These are phyloP conservation scores for Porcisia deanei DNA, from an alignment of 208 protist genomes.

Conservation along the genomic window DNA sequence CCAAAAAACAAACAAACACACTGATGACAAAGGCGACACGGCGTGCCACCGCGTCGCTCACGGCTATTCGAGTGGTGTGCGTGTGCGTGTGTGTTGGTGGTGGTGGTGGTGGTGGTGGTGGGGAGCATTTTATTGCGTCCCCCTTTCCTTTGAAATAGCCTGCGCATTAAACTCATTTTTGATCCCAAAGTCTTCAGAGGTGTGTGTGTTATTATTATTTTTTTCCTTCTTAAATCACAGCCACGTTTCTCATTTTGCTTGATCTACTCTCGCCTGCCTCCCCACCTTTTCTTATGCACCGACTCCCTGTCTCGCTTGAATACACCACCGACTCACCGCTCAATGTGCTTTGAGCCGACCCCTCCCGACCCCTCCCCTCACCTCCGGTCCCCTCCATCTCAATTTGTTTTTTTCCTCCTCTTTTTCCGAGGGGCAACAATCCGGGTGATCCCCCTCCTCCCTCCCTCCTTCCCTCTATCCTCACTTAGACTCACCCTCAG, in stretches of 20 bases:
- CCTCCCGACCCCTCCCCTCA: neutral
- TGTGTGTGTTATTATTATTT: too few relatives aligned
- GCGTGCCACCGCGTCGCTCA: neutral
- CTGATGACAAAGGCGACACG: neutral
- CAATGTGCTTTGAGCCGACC: neutral
- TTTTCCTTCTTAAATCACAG: neutral
- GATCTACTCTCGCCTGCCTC: neutral
- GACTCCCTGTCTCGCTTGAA: neutral
- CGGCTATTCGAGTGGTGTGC: neutral
- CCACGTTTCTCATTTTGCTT: too few relatives aligned
- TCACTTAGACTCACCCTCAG: neutral
- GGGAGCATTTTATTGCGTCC: neutral
- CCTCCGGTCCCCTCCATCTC: neutral
- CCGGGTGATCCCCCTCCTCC: neutral
- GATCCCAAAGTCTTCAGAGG: neutral
- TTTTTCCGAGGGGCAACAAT: neutral
- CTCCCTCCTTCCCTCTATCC: neutral
- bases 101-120: too few relatives aligned
- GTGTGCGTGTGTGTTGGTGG: neutral
- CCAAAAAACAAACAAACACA: neutral
- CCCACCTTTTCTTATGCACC: neutral
- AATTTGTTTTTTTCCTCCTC: conserved; percentile 10
- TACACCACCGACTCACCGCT: neutral
- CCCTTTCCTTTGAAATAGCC: neutral
- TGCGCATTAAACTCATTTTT: neutral